These are phyloP conservation scores for Diaporthe longicolla DNA, from an alignment of 2,329 filamentous ascomycete genomes.

Conservation along the genomic window DNA sequence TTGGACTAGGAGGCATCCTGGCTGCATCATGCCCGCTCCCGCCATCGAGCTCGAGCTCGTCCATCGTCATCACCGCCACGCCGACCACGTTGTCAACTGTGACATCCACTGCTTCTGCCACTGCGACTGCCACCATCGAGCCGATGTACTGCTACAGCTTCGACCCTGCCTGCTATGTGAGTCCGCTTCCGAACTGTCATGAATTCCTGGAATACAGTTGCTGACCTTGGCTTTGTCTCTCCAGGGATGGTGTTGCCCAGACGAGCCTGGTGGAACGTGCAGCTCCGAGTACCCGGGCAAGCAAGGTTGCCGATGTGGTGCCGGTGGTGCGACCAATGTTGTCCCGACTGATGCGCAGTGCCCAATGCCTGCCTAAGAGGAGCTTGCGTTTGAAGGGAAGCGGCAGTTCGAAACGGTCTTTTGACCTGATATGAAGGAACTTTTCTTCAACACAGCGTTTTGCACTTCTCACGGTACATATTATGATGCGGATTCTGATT, in stretches of 20 bases:
- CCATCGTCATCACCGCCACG: neutral
- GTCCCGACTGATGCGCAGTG: neutral
- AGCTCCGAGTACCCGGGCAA: conserved; percentile 6
- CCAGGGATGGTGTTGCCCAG: conserved; percentile 17
- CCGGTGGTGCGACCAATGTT: neutral
- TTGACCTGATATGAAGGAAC: no score
- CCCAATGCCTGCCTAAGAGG: neutral
- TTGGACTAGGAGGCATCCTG: conserved; percentile 1
- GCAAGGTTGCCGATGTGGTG: conserved; percentile 11
- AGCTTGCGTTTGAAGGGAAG: no score
- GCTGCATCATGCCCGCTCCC: conserved; percentile 1
- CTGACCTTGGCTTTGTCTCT: neutral
- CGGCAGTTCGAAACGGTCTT: neutral
- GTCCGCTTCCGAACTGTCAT: neutral
- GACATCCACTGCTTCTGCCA: neutral
- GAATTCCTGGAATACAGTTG: no score
- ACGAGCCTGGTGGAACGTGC: conserved; percentile 9
- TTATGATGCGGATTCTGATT: no score
- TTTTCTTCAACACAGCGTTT: no score
- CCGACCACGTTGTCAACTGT: neutral
- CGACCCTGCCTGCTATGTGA: conserved; percentile 20
- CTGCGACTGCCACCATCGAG: neutral
- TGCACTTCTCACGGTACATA: neutral
- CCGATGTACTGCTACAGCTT: conserved; percentile 29
- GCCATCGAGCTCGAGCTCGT: conserved; percentile 12